Base-by-base conservation (phyloP, 2,329 filamentous ascomycete genomes). In the Coleophoma cylindrospora region DNA sequence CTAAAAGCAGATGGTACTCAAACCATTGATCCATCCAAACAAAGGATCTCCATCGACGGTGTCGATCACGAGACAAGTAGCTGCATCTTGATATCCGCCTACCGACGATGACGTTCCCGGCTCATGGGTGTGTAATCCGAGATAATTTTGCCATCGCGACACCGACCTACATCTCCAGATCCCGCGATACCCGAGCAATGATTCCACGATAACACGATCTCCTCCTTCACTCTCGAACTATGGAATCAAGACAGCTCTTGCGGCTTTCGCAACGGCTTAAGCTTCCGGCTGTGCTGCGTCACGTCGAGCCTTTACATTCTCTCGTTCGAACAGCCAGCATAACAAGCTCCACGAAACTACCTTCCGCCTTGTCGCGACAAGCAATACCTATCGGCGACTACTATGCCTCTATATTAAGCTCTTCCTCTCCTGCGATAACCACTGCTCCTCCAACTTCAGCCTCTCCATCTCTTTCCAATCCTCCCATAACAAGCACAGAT, bases 391-490 rank as follows among this genome's bases (percentile, higher is more conserved):
- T 83, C 1, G 81, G 81, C 1, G 64, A 69, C 36, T 85, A 81
- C 68, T 85, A 85, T 65, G 74, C 81, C 55, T 65, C 70, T n/a
- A 74, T 84, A 21, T 70, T 84, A 41, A 68, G 71, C 45, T 68
- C 67, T 4, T 74, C 75, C 0, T 66, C 70, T 9, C 52, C 60
- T 17, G 17, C 32, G 11, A 51, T 52, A 43, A 47, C 47, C 7
- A 53, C 47, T 40, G 53, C 58, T 17, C 61, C 54, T 4, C 56
- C 58, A 17, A 58, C 53, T 33, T 56, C 54, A 33, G 50, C 57
- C 4, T 36, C 54, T n/a, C 36, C 36, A 1, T 27, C 27, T 12
- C 12, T 41, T 10, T 37, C 52, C 7, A 51, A 52, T 17, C 17
- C 47, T 14, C 32, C 43, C 4, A 43, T 36, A 47, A 47, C 32